Percentiles rank a stretch among this genome's conserved stretches.
Conservation (phyloP, 495 filamentous ascomycete species). For the Penicillium fimorum region DNA sequence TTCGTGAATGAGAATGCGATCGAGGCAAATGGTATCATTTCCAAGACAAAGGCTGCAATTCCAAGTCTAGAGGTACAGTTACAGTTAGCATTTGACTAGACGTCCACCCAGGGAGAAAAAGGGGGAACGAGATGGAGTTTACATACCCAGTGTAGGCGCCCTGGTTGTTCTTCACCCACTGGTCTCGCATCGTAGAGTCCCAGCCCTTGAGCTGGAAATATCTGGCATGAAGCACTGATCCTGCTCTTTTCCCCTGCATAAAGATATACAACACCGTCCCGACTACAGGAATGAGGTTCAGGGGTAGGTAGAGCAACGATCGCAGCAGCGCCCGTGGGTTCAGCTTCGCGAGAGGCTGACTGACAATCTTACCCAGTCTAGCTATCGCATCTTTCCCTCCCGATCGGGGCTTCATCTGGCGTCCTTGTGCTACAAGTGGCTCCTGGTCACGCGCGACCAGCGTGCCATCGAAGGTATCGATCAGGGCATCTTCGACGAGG, state of each 20-base stretch:
- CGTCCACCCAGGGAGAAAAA: neutral
- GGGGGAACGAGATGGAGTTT: slow-evolving; percentile 22
- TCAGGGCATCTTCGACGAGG: slow-evolving; percentile 71
- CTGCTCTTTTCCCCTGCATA: slow-evolving; percentile 62
- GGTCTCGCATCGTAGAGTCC: slow-evolving; percentile 55
- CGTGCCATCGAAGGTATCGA: slow-evolving; percentile 90
- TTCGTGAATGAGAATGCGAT: slow-evolving; percentile 90
- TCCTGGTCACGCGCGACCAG: slow-evolving; percentile 56
- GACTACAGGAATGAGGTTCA: slow-evolving; percentile 89
- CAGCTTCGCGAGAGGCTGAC: slow-evolving; percentile 66
- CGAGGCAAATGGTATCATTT: slow-evolving; percentile 80
- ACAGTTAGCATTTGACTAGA: slow-evolving; percentile 16
- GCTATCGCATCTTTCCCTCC: slow-evolving; percentile 49
- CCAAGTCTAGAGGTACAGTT: slow-evolving; percentile 65
- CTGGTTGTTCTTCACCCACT: slow-evolving; percentile 62
- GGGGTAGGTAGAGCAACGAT: slow-evolving; percentile 75
- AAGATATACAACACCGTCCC: slow-evolving; percentile 78
- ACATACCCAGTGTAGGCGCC: slow-evolving; percentile 76
- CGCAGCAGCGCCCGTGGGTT: slow-evolving; percentile 63
- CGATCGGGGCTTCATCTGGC: slow-evolving; percentile 59
- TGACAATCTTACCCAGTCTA: slow-evolving; percentile 70
- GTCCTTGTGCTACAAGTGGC: slow-evolving; percentile 64
- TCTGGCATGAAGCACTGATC: slow-evolving; percentile 52
- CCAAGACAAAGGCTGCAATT: slow-evolving; percentile 68
- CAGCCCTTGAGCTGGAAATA: slow-evolving; percentile 93